Evolutionary conservation across 2,329 filamentous ascomycete genomes (phyloP).

Genomic region (Trichoderma sp.): DNA sequence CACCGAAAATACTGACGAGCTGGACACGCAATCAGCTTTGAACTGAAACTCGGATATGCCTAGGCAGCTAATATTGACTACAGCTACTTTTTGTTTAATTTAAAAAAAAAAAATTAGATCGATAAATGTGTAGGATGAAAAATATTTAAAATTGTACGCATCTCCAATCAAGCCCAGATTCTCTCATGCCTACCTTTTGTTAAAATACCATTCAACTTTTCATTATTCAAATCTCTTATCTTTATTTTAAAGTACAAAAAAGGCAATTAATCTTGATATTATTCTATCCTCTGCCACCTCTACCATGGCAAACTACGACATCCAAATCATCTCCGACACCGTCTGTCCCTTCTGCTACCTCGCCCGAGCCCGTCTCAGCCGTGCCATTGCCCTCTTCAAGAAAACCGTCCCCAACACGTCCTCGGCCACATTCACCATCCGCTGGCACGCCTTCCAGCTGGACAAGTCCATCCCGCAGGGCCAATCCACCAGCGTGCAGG

Average conservation of each 20-base stretch:
- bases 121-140: not conserved
- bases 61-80: not conserved
- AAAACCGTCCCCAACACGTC: conserved; percentile 58
- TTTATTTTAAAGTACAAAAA: not conserved
- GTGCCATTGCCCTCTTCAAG: conserved; percentile 68
- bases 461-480: conserved; percentile 40
- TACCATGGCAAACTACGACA: conserved; percentile 71
- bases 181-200: no score
- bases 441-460: conserved; percentile 81
- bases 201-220: not conserved
- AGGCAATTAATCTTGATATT: not conserved
- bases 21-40: not conserved
- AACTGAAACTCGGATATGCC: not conserved
- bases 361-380: conserved; percentile 73
- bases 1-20: not conserved
- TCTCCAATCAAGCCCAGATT: not conserved
- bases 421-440: conserved; percentile 69
- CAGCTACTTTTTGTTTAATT: not conserved
- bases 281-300: no score
- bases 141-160: not conserved
- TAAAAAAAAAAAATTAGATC: not conserved
- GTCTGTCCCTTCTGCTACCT: conserved; percentile 82
- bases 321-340: conserved; percentile 78
- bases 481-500: conserved; percentile 47
- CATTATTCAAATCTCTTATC: not conserved